phyloP scores from a whole-genome alignment of 1,284 basidiomycete genomes.

The Xanthoconium separans region DNA sequence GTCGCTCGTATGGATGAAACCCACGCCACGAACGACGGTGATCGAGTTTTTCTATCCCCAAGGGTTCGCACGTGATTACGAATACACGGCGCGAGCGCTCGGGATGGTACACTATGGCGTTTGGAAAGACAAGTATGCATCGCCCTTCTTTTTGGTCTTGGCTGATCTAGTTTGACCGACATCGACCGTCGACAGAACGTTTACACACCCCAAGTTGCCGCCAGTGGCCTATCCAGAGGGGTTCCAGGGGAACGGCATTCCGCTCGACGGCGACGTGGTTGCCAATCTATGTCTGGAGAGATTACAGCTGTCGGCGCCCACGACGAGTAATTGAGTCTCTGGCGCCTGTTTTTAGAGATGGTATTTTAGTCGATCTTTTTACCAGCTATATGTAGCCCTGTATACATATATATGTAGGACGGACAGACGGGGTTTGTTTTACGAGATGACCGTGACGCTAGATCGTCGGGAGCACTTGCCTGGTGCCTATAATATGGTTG shows the following conservation, averaged over 20 bases:
- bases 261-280: slow-evolving; percentile 50
- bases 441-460: too few species aligned
- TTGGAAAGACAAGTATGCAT: slow-evolving; percentile 59
- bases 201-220: slow-evolving; percentile 50
- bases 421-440: too few species aligned
- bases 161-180: too few species aligned
- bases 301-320: slow-evolving; percentile 23
- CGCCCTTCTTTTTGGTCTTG: neutral
- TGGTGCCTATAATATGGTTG: too few species aligned
- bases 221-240: slow-evolving; percentile 49
- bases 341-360: neutral
- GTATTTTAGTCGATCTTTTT: neutral
- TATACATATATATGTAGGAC: too few species aligned
- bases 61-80: slow-evolving; percentile 86
- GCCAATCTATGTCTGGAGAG: slow-evolving; percentile 47
- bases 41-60: slow-evolving; percentile 88
- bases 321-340: neutral
- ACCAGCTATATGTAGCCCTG: neutral
- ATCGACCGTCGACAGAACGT: slow-evolving; percentile 36
- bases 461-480: too few species aligned
- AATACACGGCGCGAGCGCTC: slow-evolving; percentile 75
- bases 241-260: slow-evolving; percentile 56
- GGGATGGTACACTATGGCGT: slow-evolving; percentile 86
- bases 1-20: slow-evolving; percentile 83
- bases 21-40: slow-evolving; percentile 69